Evolutionary conservation across 768 basidiomycete species (phyloP).

Genomic region (Leccinum rimulosum): DNA sequence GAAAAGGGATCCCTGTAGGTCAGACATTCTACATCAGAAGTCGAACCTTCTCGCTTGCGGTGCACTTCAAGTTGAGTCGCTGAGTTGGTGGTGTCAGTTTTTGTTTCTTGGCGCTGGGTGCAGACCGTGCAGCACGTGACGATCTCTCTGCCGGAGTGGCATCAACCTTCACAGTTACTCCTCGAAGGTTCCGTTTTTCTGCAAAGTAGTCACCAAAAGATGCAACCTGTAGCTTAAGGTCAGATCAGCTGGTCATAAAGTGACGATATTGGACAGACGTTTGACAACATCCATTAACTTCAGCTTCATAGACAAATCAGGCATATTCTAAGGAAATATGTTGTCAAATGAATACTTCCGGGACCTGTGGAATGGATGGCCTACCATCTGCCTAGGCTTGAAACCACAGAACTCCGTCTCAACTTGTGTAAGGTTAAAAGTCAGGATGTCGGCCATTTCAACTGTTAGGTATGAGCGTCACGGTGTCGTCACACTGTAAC

Average conservation of each 20-base stretch:
- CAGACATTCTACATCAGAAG: conserved; percentile 46
- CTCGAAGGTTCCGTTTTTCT: conserved; percentile 39
- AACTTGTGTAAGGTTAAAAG: conserved; percentile 67
- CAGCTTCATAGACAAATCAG: conserved; percentile 70
- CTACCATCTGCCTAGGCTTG: conserved; percentile 43
- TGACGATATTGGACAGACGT: conserved; percentile 34
- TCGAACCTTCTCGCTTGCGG: background rate
- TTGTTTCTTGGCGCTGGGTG: background rate
- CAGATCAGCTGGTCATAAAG: background rate
- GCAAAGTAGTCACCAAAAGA: conserved; percentile 75
- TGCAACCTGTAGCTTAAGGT: conserved; percentile 41
- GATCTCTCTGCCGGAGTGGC: background rate
- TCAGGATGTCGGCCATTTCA: conserved; percentile 73
- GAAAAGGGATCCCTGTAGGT: conserved; percentile 72
- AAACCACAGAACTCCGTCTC: conserved; percentile 40
- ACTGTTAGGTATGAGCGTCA: conserved; percentile 34
- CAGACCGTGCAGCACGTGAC: background rate
- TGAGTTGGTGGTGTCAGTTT: conserved; percentile 23
- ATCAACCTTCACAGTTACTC: background rate
- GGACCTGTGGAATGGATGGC: background rate
- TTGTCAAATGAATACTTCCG: background rate
- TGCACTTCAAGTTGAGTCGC: background rate
- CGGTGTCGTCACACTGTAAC: background rate
- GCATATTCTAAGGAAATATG: conserved; percentile 53
- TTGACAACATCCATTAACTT: conserved; percentile 56